phyloP scores from a whole-genome alignment of 169 alveolate genomes.

The Eimeria zaria region DNA sequence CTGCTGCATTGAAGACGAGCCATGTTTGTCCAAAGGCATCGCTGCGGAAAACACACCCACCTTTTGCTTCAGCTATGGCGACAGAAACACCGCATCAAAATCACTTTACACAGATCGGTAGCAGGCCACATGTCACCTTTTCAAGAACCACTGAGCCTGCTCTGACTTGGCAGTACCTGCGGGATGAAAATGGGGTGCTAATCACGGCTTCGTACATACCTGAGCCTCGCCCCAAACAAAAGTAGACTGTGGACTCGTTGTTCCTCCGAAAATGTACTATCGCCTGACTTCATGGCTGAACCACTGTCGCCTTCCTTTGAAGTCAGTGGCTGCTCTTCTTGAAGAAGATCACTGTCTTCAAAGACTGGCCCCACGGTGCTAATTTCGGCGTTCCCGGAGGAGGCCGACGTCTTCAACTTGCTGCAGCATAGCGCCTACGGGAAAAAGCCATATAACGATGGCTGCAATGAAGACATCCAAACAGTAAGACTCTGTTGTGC shows the following conservation, averaged over 20 bases:
- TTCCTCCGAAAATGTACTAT: not conserved
- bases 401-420: not conserved
- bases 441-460: not conserved
- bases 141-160: not conserved
- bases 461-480: not conserved
- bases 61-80: not conserved
- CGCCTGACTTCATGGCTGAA: not conserved
- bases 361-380: not conserved
- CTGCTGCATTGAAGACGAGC: slow-evolving; percentile 73
- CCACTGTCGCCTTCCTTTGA: slow-evolving; percentile 1
- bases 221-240: slow-evolving; percentile 53
- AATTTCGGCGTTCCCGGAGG: slow-evolving; percentile 11
- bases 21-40: slow-evolving; percentile 66
- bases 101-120: not conserved
- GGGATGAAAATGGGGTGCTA: not conserved
- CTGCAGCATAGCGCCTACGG: slow-evolving; percentile 69
- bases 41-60: slow-evolving; percentile 14
- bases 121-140: not conserved
- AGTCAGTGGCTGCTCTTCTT: slow-evolving; percentile 37
- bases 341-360: slow-evolving; percentile 2
- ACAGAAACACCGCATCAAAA: not conserved
- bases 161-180: not conserved
- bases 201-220: not conserved
- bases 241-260: slow-evolving; percentile 31
- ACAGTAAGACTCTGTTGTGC: not conserved